phyloP scores from a whole-genome alignment of 352 stramenopile species.

The Globisporangium radiosum region DNA sequence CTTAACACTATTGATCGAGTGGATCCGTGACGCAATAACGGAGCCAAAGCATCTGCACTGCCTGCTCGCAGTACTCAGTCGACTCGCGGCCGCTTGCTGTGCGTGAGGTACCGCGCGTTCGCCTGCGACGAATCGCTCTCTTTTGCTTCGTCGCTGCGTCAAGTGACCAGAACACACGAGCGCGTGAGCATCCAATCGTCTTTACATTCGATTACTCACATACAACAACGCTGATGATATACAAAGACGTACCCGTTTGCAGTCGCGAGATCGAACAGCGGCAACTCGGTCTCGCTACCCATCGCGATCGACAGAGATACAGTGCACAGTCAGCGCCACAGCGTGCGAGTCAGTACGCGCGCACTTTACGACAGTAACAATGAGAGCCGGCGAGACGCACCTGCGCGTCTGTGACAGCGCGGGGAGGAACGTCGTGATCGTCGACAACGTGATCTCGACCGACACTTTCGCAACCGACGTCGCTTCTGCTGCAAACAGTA shows the following conservation, averaged over 20 bases:
- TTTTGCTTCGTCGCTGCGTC: slow-evolving; percentile 2
- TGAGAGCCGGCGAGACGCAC: slow-evolving; percentile 9
- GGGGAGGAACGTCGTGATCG: slow-evolving; percentile 73
- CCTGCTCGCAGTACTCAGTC: slow-evolving; percentile 13
- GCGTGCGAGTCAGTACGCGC: background rate
- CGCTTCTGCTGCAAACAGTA: slow-evolving; percentile 68
- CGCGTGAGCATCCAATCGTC: too few species aligned
- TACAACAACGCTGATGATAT: too few species aligned
- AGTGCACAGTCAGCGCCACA: background rate
- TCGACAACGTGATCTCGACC: slow-evolving; percentile 80
- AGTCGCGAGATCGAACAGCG: slow-evolving; percentile 14
- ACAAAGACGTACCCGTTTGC: slow-evolving; percentile 8
- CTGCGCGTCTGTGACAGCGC: slow-evolving; percentile 46
- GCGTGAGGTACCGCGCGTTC: slow-evolving; percentile 52
- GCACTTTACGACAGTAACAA: background rate
- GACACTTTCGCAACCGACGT: slow-evolving; percentile 60
- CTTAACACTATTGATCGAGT: too few species aligned
- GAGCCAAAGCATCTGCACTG: too few species aligned
- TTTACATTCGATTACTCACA: too few species aligned
- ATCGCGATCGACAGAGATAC: background rate
- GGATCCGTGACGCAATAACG: too few species aligned
- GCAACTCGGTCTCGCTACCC: slow-evolving; percentile 29
- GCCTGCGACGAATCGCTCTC: slow-evolving; percentile 44
- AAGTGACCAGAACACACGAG: too few species aligned
- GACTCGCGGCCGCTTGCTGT: slow-evolving; percentile 47